Conservation (phyloP, 495 filamentous ascomycete species). For the Apiosordaria backusii region DNA sequence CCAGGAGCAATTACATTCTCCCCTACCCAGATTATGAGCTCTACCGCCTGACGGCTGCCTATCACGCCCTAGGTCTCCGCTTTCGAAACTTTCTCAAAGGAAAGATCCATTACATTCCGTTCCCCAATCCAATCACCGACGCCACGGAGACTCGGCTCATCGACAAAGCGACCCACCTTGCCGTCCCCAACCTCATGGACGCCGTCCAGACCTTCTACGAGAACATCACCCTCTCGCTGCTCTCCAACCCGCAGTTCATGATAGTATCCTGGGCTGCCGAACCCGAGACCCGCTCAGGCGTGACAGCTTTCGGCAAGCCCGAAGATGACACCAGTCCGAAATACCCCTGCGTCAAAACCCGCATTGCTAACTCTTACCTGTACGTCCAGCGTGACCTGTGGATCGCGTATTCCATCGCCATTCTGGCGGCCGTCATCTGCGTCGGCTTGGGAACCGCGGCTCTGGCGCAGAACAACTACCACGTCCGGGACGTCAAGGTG, state of each 20-base stretch:
- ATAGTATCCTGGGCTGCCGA: constrained; percentile 28
- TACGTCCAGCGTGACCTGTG: constrained; percentile 29
- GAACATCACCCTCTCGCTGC: constrained; percentile 28
- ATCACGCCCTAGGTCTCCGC: constrained; percentile 25
- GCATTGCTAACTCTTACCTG: constrained; percentile 25
- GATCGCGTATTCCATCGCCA: constrained; percentile 28
- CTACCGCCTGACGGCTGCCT: constrained; percentile 26
- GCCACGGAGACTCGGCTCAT: constrained; percentile 24
- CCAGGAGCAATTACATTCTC: constrained; percentile 23
- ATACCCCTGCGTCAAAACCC: constrained; percentile 27
- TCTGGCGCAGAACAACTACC: constrained; percentile 27
- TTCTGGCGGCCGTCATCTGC: constrained; percentile 15
- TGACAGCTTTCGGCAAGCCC: neutral
- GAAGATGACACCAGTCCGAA: constrained; percentile 7
- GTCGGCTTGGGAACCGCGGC: constrained; percentile 27
- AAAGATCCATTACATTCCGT: constrained; percentile 18
- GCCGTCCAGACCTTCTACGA: constrained; percentile 25
- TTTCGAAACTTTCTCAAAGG: constrained; percentile 25
- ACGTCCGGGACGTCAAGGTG: constrained; percentile 23
- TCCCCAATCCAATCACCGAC: constrained; percentile 15
- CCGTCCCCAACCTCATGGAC: constrained; percentile 15
- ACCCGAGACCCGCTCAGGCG: constrained; percentile 11
- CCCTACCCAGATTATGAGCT: constrained; percentile 20
- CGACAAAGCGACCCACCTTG: constrained; percentile 23
- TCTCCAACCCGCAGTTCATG: constrained; percentile 29